Evolutionary conservation across 176 grass and related monocot species (phyloP).

Genomic region (Bolboschoenus planiculmis): DNA sequence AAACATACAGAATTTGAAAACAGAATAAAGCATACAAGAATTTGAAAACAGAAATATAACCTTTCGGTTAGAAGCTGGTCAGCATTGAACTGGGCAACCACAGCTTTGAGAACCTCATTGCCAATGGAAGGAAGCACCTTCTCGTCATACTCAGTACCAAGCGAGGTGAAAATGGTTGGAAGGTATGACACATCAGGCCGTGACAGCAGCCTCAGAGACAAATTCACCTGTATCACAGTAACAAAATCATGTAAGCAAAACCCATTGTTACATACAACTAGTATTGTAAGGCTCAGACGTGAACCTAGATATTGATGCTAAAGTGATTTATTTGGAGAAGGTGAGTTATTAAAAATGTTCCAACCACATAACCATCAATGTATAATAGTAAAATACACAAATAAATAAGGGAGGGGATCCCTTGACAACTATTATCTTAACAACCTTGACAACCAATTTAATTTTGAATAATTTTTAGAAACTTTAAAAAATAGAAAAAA

Average conservation of each 20-base stretch:
- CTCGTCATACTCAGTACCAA: conserved; percentile 94
- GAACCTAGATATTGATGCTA: not conserved
- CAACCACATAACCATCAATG: not conserved
- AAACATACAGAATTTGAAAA: not conserved
- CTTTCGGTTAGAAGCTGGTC: conserved; percentile 96
- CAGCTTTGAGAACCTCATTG: conserved; percentile 97
- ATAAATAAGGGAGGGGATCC: too few relatives aligned
- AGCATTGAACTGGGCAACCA: conserved; percentile 98
- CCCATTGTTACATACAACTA: not conserved
- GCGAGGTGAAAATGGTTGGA: conserved; percentile 99
- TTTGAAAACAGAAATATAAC: not conserved
- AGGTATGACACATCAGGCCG: conserved; percentile 70
- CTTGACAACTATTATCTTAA: too few relatives aligned
- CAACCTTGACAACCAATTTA: too few relatives aligned
- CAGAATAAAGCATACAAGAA: not conserved
- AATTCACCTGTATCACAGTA: conserved; percentile 34
- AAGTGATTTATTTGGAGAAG: not conserved
- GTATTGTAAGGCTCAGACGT: not conserved
- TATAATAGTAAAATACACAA: not conserved
- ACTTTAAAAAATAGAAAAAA: too few relatives aligned
- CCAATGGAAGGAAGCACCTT: conserved; percentile 99
- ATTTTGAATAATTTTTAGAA: too few relatives aligned
- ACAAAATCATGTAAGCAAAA: not conserved
- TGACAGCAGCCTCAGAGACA: conserved; percentile 90
- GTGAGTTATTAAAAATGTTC: not conserved